Conservation (phyloP, 2,329 filamentous ascomycete genomes). For the Albophoma yamanashiensis region DNA sequence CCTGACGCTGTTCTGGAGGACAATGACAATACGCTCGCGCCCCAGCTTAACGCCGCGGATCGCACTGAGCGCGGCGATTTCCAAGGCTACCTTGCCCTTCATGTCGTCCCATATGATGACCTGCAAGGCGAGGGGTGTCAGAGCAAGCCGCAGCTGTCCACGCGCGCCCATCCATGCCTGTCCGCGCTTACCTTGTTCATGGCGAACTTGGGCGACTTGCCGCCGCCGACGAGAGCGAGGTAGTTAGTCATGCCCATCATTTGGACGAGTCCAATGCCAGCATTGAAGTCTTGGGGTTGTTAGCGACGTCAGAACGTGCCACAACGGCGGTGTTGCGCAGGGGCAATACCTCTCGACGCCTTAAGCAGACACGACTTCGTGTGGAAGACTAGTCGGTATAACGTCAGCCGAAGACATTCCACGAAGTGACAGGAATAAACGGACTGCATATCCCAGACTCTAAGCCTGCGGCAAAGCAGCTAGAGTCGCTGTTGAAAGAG, state of each 20-base stretch:
- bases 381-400: conserved; percentile 49
- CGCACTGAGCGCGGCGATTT: conserved; percentile 72
- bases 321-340: not conserved
- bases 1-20: conserved; percentile 71
- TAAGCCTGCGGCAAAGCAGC: conserved; percentile 77
- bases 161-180: not conserved
- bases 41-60: conserved; percentile 73
- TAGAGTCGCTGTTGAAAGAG: conserved; percentile 76
- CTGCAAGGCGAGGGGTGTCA: conserved; percentile 20
- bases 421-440: conserved; percentile 14
- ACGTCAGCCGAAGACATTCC: conserved; percentile 12
- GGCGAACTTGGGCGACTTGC: conserved; percentile 73
- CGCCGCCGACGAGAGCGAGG: conserved; percentile 80
- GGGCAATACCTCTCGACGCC: conserved; percentile 31
- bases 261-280: conserved; percentile 69
- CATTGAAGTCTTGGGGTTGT: conserved; percentile 54
- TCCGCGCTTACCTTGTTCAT: conserved; percentile 59
- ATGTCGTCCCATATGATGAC: conserved; percentile 88
- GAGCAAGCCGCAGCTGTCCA: not conserved
- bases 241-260: conserved; percentile 86
- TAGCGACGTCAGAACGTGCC: not conserved
- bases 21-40: conserved; percentile 65
- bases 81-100: conserved; percentile 58
- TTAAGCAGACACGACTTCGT: conserved; percentile 62
- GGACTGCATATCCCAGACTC: conserved; percentile 78